Percentiles rank a stretch among this genome's conserved stretches.
These are phyloP conservation scores for Hansenula lynferdii DNA, from an alignment of 1,139 yeast genomes.

Conservation along the genomic window DNA sequence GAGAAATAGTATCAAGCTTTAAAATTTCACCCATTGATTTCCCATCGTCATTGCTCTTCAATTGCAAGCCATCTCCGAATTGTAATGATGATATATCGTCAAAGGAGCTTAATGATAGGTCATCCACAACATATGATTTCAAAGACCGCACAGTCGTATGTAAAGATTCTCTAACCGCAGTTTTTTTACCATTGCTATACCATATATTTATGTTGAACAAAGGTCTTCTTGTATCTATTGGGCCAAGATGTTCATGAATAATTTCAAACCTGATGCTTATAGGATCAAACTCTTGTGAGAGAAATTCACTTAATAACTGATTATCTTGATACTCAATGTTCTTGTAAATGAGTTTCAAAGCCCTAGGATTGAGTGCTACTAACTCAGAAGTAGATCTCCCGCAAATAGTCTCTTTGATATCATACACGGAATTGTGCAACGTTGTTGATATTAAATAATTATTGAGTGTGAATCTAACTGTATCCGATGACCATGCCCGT, in stretches of 20 bases:
- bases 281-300: constrained; percentile 2
- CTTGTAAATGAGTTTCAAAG: constrained; percentile 10
- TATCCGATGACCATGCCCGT: constrained; percentile 17
- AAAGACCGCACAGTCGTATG: constrained; percentile 9
- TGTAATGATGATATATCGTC: constrained; percentile 12
- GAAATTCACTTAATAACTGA: neutral
- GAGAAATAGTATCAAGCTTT: constrained; percentile 20
- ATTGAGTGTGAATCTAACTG: constrained; percentile 7
- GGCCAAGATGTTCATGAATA: constrained; percentile 6
- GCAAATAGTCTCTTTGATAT: constrained; percentile 19
- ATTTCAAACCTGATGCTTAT: constrained; percentile 14
- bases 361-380: constrained; percentile 14
- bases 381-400: constrained; percentile 13
- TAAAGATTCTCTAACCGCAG: constrained; percentile 11
- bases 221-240: constrained; percentile 7
- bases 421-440: constrained; percentile 20
- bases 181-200: constrained; percentile 15
- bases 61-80: constrained; percentile 13
- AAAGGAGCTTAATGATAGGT: constrained; percentile 7
- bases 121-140: constrained; percentile 12
- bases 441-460: constrained; percentile 19
- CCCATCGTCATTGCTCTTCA: constrained; percentile 3
- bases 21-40: constrained; percentile 12
- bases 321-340: neutral
- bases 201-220: constrained; percentile 14